Evolutionary conservation across 345 rosid genomes (phyloP), one percentile per base, ranked within the genome.

Genomic region (Syzygium grande): DNA sequence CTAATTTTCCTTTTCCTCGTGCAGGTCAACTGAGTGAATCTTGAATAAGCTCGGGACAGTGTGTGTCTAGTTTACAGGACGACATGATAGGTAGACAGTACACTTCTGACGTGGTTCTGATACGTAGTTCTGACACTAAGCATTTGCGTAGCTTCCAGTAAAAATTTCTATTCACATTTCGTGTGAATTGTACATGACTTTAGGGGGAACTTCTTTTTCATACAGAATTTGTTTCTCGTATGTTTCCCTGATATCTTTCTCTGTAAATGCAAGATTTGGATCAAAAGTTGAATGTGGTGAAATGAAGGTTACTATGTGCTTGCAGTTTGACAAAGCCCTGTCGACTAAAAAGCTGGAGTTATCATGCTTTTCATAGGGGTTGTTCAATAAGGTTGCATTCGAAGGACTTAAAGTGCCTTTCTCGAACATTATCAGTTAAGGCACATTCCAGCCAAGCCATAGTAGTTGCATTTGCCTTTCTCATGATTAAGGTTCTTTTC

Each of bases 1-100:
- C 54, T 84, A 14, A 52, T 46, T 49, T 49, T 85, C 63, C 16
- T 38, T 79, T 79, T 79, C 52, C 73, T 61, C 73, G 38, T n/a
- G 73, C 91, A 90, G 88, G 96, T 96, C 86, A 95, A 97, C 94
- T 95, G 22, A 30, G 80, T 34, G 80, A 9, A 73, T 34, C 80
- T 73, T 34, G 46, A 38, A 73, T 4, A 5, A 73, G 80, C 14
- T 34, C 7, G 23, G 7, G 25, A 34, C 27, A 5, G 49, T 17
- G 79, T 21, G 25, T 34, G 2, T 68, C 43, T 30, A 8, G 79
- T 68, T 68, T 9, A 68, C 79, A 68, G 78, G 78, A 30, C 38
- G 22, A 30, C 41, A 65, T 34, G 79, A 34, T 34, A 4, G 73
- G 34, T n/a, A 12, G 73, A n/a, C 73, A 61, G 43, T 34, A 68